Evolutionary conservation across 768 basidiomycete genomes (phyloP), one percentile per base, ranked within the genome.

Genomic region (Sarcomyxa edulis): DNA sequence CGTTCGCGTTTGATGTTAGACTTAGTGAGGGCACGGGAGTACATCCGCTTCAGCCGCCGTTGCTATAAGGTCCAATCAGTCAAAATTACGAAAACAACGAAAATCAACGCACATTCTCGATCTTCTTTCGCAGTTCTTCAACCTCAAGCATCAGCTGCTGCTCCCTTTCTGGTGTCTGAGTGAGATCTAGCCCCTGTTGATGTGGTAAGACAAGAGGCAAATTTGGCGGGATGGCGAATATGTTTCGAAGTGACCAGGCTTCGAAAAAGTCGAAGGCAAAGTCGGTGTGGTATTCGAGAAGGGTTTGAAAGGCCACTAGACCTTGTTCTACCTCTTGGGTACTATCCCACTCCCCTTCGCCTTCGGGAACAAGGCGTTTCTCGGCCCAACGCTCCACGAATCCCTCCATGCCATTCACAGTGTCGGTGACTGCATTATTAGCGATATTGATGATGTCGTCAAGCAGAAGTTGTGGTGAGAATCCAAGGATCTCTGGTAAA

Each of bases 181-280:
- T 72, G 37, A 94, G 67, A 58, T 91, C 74, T 21, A 91, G 61
- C 1, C 76, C 74, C 36, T 71, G 70, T 40, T 94, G 91, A 51
- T 89, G 87, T 3, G 84, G 84, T 4, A 81, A 69, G 10, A 90
- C 78, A 22, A 90, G 62, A 0, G 81, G 81, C 23, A 89, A 51
- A 43, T 81, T 78, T 3, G 74, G 66, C 0, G 81, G 76, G 11
- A 92, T 71, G 36, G 79, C 75, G 50, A 95, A 95, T 40, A 92
- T 84, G 59, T 95, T 96, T 28, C 90, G 68, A 52, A 92, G 58
- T 8, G 79, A 81, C 91, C 92, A 95, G 0, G 81, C 82, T 60
- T 92, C 91, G 50, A 96, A 88, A 53, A 84, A 86, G 56, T 96
- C 92, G 43, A 94, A 89, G 0, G 91, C 92, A 31, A 89, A 73